These are phyloP conservation scores for Plectosphaerella cucumerina DNA, from an alignment of 2,329 filamentous ascomycete species.

Conservation along the genomic window DNA sequence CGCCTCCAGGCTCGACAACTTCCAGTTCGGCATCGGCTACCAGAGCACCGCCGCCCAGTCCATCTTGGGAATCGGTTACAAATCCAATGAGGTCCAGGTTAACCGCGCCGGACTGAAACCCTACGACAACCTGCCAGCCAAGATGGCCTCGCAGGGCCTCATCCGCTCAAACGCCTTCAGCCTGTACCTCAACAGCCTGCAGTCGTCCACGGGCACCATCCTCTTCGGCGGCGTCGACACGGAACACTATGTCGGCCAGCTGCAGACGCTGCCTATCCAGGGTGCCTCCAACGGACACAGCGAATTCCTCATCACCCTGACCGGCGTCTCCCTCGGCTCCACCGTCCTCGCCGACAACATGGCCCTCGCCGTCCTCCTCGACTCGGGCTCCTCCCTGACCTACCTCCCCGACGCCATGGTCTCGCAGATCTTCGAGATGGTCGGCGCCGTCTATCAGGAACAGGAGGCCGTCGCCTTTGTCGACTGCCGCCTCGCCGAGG, in stretches of 20 bases:
- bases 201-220: conserved; percentile 19
- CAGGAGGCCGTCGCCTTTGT: conserved; percentile 55
- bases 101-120: conserved; percentile 45
- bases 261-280: conserved; percentile 22
- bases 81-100: conserved; percentile 71
- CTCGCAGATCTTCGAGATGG: conserved; percentile 49
- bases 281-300: conserved; percentile 17
- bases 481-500: conserved; percentile 46
- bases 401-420: conserved; percentile 59
- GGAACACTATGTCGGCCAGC: conserved; percentile 35
- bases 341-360: conserved; percentile 38
- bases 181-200: conserved; percentile 69
- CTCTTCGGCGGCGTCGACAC: conserved; percentile 44
- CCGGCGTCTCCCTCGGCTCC: conserved; percentile 44
- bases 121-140: conserved; percentile 67
- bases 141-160: conserved; percentile 54
- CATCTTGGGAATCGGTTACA: conserved; percentile 83
- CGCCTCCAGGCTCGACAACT: conserved; percentile 41
- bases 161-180: conserved; percentile 69
- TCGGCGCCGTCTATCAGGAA: conserved; percentile 56
- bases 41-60: conserved; percentile 57
- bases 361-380: conserved; percentile 59
- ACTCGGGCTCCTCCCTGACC: conserved; percentile 65
- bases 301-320: conserved; percentile 68
- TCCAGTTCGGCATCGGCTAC: conserved; percentile 76